Evolutionary conservation across 176 grass and related monocot species (phyloP), one percentile per base, ranked within the genome.

Genomic region (Sorghum bicolor): DNA sequence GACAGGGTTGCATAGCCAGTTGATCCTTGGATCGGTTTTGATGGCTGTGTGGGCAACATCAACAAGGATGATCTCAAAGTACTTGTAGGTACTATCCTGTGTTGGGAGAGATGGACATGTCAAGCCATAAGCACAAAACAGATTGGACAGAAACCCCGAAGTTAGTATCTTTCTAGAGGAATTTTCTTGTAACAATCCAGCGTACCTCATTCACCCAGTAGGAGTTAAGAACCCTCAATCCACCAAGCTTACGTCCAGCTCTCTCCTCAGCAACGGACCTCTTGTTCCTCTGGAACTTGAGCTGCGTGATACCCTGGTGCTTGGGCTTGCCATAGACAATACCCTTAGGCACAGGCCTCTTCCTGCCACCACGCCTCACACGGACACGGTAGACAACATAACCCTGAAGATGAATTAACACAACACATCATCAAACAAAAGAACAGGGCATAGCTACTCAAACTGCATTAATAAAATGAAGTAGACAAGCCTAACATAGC

Each of bases 241-340:
- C 94, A 64, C 94, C 94, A 26, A 97, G 57, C 89, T 83, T 97
- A 7, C 91, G 88, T 1, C 94, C 91, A 67, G 94, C 94, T 86
- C 94, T 94, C 67, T 97, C 94, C 79, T 97, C 94, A 75, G 94
- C 94, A 83, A 97, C 94, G 48, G 94, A 97, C 64, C 94, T 82
- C 78, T 97, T 97, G 91, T 97, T 97, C 79, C 91, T 94, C 81
- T 97, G 94, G 89, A 97, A 97, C 81, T 97, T 94, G 25, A 97
- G 91, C 45, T 97, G 94, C 16, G 87, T 97, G n/a, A 97, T 79
- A 94, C 94, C 94, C 82, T 97, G 94, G 79, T 97, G 90, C 65
- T 97, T 97, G 19, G 94, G 94, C 82, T 97, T 97, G 53, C 94
- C 94, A 75, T 97, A 97, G n/a, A 97, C 94, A 76, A 92, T 92